A percentile compares a stretch with the other conserved stretches of the same genome.
Evolutionary conservation across 179 eudicot genomes (phyloP).

Genomic region (Actinidia arguta): DNA sequence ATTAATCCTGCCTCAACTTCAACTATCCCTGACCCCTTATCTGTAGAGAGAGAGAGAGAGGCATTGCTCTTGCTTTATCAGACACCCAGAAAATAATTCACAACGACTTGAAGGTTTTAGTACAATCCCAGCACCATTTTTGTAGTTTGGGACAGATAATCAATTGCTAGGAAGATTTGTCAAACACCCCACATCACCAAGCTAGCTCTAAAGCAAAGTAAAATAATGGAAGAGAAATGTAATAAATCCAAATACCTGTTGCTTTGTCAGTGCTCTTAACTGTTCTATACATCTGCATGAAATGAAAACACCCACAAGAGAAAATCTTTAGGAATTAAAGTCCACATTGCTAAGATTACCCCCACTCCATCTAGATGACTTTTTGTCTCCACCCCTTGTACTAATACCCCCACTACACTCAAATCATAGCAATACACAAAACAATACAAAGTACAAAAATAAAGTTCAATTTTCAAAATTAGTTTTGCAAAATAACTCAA

Average conservation of each 20-base stretch:
- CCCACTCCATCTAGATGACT: conserved; percentile 28
- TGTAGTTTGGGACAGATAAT: neutral
- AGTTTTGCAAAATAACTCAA: too few species aligned
- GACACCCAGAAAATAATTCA: conserved; percentile 17
- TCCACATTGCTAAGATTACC: conserved; percentile 30
- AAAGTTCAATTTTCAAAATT: too few species aligned
- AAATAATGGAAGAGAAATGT: conserved; percentile 4
- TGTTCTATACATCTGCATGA: conserved; percentile 83
- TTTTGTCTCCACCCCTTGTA: conserved; percentile 29
- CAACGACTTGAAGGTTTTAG: neutral
- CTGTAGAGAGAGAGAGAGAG: conserved; percentile 17
- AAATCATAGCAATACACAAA: neutral
- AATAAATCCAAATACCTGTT: conserved; percentile 41
- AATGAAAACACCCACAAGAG: conserved; percentile 7
- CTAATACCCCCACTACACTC: neutral
- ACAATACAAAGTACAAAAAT: too few species aligned
- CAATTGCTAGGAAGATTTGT: neutral
- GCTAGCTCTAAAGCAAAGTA: neutral
- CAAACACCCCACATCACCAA: neutral
- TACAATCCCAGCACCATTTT: neutral
- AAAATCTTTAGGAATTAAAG: neutral
- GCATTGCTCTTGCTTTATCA: conserved; percentile 20
- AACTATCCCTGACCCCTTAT: conserved; percentile 34
- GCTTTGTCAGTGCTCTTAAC: conserved; percentile 78
- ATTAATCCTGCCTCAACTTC: conserved; percentile 23